Conservation (phyloP, 495 filamentous ascomycete genomes). For the Daldinia childiae region DNA sequence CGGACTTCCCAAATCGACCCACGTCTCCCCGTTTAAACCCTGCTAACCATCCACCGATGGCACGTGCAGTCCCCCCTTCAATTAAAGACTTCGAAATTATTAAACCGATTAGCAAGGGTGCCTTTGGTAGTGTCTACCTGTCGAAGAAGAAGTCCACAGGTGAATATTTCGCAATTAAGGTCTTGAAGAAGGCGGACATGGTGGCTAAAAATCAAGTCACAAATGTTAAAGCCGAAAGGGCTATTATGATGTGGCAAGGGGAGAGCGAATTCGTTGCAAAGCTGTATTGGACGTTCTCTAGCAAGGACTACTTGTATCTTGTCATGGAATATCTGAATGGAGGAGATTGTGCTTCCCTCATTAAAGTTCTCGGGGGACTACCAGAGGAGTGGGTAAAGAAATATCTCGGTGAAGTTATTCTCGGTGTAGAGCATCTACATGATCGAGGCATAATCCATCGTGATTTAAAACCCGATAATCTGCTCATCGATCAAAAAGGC, state of each 20-base stretch:
- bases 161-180: constrained; percentile 98
- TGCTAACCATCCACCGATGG: constrained; percentile 75
- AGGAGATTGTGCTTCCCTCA: constrained; percentile 94
- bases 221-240: constrained; percentile 97
- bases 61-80: constrained; percentile 85
- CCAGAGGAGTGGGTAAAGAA: constrained; percentile 98
- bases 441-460: constrained; percentile 94
- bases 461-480: constrained; percentile 96
- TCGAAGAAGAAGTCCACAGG: constrained; percentile 98
- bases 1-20: constrained; percentile 69
- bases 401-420: constrained; percentile 93
- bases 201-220: constrained; percentile 99
- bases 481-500: constrained; percentile 95
- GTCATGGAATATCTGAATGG: constrained; percentile 99
- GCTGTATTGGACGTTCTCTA: constrained; percentile 98
- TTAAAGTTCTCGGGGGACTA: constrained; percentile 89
- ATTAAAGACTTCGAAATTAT: constrained; percentile 99
- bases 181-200: constrained; percentile 98
- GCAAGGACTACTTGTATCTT: constrained; percentile 97
- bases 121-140: constrained; percentile 96
- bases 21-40: constrained; percentile 80
- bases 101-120: constrained; percentile 98
- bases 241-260: constrained; percentile 99
- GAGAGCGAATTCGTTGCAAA: constrained; percentile 99
- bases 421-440: constrained; percentile 95